Conservation (phyloP, 306 rosid genomes). For the Gastrolobium villosum region DNA sequence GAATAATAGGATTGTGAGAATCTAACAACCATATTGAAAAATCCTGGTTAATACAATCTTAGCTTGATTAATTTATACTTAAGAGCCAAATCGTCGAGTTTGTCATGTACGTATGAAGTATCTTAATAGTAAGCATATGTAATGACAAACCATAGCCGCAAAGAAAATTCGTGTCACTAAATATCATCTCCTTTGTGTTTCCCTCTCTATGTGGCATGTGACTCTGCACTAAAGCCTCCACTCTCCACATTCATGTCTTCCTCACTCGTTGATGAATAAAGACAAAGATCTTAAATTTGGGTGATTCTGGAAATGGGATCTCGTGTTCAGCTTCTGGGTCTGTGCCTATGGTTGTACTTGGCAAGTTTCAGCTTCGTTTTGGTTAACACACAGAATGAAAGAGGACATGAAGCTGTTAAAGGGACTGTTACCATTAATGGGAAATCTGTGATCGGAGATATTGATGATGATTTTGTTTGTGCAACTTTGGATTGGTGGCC, state of each 20-base stretch:
- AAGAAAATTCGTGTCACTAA: not conserved
- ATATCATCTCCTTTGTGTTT: not conserved
- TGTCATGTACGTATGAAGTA: constrained; percentile 20
- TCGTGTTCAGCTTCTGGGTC: constrained; percentile 57
- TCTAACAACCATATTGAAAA: too few relatives aligned
- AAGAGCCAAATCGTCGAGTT: not conserved
- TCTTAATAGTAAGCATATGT: not conserved
- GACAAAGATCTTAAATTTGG: constrained; percentile 52
- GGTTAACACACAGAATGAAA: constrained; percentile 42
- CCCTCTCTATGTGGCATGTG: not conserved
- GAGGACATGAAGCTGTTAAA: constrained; percentile 44
- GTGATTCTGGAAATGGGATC: constrained; percentile 66
- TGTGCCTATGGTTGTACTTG: constrained; percentile 56
- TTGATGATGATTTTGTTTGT: constrained; percentile 89
- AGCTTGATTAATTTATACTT: too few relatives aligned
- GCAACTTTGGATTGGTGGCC: constrained; percentile 99
- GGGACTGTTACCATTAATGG: constrained; percentile 69
- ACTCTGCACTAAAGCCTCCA: constrained; percentile 21
- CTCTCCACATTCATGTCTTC: not conserved
- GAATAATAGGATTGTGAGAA: too few relatives aligned
- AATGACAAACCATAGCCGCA: constrained; percentile 6
- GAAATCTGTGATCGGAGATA: constrained; percentile 67
- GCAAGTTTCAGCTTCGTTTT: constrained; percentile 48
- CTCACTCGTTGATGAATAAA: not conserved
- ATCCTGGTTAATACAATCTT: too few relatives aligned